These are phyloP conservation scores for Stemphylium vesicarium DNA, from an alignment of 2,329 filamentous ascomycete genomes.

Conservation along the genomic window DNA sequence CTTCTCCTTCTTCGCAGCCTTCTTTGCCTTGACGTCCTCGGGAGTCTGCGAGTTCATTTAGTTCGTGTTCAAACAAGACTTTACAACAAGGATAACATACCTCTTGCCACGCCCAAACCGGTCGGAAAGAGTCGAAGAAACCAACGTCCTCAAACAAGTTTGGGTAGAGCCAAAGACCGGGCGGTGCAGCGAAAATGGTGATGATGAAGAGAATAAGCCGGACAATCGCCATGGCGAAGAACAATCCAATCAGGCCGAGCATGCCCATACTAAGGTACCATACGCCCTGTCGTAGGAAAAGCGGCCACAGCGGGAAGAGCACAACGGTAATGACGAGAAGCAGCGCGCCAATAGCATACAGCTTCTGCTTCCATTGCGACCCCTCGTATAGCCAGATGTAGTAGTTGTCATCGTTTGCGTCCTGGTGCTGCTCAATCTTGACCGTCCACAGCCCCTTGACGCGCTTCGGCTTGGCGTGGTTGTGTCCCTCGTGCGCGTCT, in stretches of 20 bases:
- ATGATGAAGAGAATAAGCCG: slow-evolving; percentile 91
- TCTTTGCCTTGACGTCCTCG: slow-evolving; percentile 55
- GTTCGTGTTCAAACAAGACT: background rate
- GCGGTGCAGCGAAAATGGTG: slow-evolving; percentile 83
- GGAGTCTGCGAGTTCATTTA: slow-evolving; percentile 35
- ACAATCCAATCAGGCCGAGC: slow-evolving; percentile 85
- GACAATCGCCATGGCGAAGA: slow-evolving; percentile 98
- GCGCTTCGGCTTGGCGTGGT: slow-evolving; percentile 70
- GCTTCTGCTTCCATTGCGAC: slow-evolving; percentile 88
- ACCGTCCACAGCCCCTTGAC: slow-evolving; percentile 97
- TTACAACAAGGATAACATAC: slow-evolving; percentile 53
- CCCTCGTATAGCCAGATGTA: slow-evolving; percentile 98
- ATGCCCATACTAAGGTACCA: slow-evolving; percentile 98
- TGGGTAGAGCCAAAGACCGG: slow-evolving; percentile 96
- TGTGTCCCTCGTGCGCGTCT: slow-evolving; percentile 70
- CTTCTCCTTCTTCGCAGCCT: slow-evolving; percentile 50
- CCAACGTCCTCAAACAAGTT: slow-evolving; percentile 99
- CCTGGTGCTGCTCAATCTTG: slow-evolving; percentile 93
- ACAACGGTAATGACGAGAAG: slow-evolving; percentile 85
- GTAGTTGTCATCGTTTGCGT: slow-evolving; percentile 84
- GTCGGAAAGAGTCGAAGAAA: slow-evolving; percentile 96
- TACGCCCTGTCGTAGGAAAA: slow-evolving; percentile 87
- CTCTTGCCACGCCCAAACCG: slow-evolving; percentile 98
- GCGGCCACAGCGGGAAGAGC: slow-evolving; percentile 94
- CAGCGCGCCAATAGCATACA: slow-evolving; percentile 85